A percentile compares a stretch with the other conserved stretches of the same genome.
phyloP scores from a whole-genome alignment of 352 stramenopile species.

The Phytophthora constricta region DNA sequence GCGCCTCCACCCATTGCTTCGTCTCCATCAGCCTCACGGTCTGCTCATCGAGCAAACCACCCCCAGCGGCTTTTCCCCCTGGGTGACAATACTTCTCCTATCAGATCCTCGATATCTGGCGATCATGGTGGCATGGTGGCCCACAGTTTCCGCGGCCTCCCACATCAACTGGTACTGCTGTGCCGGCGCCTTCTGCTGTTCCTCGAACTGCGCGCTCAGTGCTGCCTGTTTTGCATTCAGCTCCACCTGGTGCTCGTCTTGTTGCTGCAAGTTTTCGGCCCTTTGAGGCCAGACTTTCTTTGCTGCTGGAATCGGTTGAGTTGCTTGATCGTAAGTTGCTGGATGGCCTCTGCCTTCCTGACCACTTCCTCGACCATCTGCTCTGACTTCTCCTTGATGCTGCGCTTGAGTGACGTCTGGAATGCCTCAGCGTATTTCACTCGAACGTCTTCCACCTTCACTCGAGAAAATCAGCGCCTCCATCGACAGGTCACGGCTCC shows the following conservation, averaged over 20 bases:
- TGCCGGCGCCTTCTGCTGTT: conserved; percentile 4
- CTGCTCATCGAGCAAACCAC: background rate
- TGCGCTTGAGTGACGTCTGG: conserved; percentile 10
- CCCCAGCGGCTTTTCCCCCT: background rate
- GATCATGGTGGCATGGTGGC: conserved; percentile 2
- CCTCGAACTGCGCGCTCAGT: conserved; percentile 9
- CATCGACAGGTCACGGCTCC: conserved; percentile 6
- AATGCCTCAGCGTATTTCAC: background rate
- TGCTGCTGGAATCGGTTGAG: conserved; percentile 13
- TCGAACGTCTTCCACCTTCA: conserved; percentile 5
- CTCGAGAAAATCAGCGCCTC: conserved; percentile 10
- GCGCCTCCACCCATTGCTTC: background rate
- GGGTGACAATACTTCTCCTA: conserved; percentile 1
- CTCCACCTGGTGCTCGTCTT: conserved; percentile 12
- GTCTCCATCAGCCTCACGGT: background rate
- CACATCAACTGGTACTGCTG: conserved; percentile 11
- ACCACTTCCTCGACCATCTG: conserved; percentile 16
- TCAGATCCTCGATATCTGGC: conserved; percentile 15
- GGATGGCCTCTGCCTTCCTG: conserved; percentile 7
- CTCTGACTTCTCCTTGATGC: background rate
- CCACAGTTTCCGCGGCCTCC: conserved; percentile 7
- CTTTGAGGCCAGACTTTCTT: conserved; percentile 2
- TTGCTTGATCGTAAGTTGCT: conserved; percentile 14
- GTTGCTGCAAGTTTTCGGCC: conserved; percentile 3
- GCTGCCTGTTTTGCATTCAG: conserved; percentile 12